These are phyloP conservation scores for Periconia digitata DNA, from an alignment of 2,329 filamentous ascomycete species.

Conservation along the genomic window DNA sequence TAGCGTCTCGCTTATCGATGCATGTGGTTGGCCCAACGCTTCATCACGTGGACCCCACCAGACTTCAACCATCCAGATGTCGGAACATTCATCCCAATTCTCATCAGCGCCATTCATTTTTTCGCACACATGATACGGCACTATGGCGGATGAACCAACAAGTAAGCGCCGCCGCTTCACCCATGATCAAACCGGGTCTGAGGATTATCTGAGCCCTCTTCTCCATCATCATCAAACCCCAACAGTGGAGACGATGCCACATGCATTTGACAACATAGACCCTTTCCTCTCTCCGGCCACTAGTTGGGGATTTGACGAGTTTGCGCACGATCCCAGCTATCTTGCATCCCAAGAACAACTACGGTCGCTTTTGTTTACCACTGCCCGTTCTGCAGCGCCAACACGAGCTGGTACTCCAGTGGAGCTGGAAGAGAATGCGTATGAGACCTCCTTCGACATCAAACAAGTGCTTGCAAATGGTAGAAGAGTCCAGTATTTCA, in stretches of 20 bases:
- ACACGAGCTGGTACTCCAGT: slow-evolving; percentile 25
- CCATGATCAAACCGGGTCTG: slow-evolving; percentile 4
- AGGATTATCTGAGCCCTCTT: slow-evolving; percentile 7
- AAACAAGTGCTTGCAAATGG: slow-evolving; percentile 24
- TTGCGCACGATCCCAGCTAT: slow-evolving; percentile 30
- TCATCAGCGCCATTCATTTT: not conserved
- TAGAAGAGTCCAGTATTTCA: slow-evolving; percentile 27
- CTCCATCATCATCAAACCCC: slow-evolving; percentile 8
- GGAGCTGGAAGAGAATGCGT: slow-evolving; percentile 9
- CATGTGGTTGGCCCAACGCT: not conserved
- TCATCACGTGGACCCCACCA: not conserved
- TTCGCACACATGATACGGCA: not conserved
- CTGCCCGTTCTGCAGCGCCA: slow-evolving; percentile 28
- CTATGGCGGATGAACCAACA: slow-evolving; percentile 14
- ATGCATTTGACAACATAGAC: slow-evolving; percentile 18
- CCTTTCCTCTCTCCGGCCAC: slow-evolving; percentile 24
- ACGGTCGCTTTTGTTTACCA: slow-evolving; percentile 29
- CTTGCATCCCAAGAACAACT: slow-evolving; percentile 32
- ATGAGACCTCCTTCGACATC: slow-evolving; percentile 12
- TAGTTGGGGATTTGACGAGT: slow-evolving; percentile 30
- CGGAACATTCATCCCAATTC: not conserved
- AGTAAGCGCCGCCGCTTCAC: slow-evolving; percentile 14
- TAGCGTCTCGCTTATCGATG: not conserved
- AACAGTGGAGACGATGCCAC: not conserved
- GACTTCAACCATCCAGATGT: not conserved